These are phyloP conservation scores for Scalesia atractyloides DNA, from an alignment of 129 eudicot species.

Conservation along the genomic window DNA sequence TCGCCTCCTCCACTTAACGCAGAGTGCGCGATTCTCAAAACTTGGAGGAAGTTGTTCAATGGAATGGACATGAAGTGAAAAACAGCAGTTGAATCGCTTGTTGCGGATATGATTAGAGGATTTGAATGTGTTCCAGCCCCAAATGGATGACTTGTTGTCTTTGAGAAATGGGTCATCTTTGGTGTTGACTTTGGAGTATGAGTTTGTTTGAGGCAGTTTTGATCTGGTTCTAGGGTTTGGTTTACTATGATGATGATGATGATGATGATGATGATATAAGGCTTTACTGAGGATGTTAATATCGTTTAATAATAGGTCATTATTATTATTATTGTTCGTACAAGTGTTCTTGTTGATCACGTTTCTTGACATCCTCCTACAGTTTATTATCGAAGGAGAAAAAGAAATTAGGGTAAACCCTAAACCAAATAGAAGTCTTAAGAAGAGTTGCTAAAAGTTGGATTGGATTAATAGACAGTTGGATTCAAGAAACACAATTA, in stretches of 20 bases:
- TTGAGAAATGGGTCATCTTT: slow-evolving; percentile 44
- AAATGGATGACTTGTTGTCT: slow-evolving; percentile 80
- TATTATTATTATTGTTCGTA: slow-evolving; percentile 22
- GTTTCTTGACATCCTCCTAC: slow-evolving; percentile 42
- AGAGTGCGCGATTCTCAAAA: slow-evolving; percentile 50
- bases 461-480: background rate
- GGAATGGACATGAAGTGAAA: slow-evolving; percentile 79
- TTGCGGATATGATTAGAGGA: slow-evolving; percentile 62
- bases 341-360: slow-evolving; percentile 45
- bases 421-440: no score
- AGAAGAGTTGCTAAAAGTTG: no score
- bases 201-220: slow-evolving; percentile 44
- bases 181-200: slow-evolving; percentile 34
- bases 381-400: background rate
- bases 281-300: slow-evolving; percentile 59
- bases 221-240: slow-evolving; percentile 44
- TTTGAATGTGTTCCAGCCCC: slow-evolving; percentile 91
- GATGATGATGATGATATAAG: slow-evolving; percentile 37
- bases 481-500: background rate
- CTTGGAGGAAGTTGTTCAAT: slow-evolving; percentile 61
- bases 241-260: slow-evolving; percentile 1
- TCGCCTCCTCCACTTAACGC: slow-evolving; percentile 84
- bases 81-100: slow-evolving; percentile 73
- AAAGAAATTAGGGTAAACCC: background rate
- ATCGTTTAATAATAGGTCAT: slow-evolving; percentile 50